Conservation (phyloP, 2,329 filamentous ascomycete species). For the Monosporascus sp. region DNA sequence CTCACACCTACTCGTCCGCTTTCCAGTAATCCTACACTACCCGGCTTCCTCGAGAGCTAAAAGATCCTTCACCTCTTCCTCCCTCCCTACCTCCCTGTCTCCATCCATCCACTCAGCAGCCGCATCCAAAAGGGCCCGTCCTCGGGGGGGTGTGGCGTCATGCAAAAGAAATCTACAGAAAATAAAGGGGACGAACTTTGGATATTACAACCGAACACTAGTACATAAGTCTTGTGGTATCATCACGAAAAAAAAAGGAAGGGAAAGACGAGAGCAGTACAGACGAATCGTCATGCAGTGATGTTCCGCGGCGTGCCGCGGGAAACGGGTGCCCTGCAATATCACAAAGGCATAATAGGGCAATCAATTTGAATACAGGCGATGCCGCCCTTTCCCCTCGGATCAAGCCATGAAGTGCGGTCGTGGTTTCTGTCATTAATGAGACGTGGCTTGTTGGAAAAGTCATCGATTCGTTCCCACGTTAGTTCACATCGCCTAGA, state of each 20-base stretch:
- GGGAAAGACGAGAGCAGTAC: neutral
- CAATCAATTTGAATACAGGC: neutral
- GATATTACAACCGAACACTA: neutral
- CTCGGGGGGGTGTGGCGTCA: too few species aligned
- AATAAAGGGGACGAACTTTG: neutral
- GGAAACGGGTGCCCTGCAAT: neutral
- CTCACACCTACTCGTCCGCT: neutral
- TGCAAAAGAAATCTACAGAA: neutral
- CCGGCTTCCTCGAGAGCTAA: too few species aligned
- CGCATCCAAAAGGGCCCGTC: too few species aligned
- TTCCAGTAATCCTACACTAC: neutral
- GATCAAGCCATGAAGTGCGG: neutral
- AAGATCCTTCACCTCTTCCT: too few species aligned
- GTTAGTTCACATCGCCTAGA: conserved; percentile 32
- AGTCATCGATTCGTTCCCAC: neutral
- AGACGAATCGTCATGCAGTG: neutral
- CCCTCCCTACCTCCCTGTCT: too few species aligned
- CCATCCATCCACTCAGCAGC: too few species aligned
- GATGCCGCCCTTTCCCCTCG: neutral
- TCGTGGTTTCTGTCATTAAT: neutral
- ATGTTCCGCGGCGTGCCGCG: too few species aligned
- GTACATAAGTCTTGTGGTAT: neutral
- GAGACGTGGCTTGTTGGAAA: neutral
- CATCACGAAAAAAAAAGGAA: neutral
- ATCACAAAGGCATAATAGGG: neutral